Base-by-base conservation (phyloP, 176 grass and related monocot species). In the Zoysia japonica region DNA sequence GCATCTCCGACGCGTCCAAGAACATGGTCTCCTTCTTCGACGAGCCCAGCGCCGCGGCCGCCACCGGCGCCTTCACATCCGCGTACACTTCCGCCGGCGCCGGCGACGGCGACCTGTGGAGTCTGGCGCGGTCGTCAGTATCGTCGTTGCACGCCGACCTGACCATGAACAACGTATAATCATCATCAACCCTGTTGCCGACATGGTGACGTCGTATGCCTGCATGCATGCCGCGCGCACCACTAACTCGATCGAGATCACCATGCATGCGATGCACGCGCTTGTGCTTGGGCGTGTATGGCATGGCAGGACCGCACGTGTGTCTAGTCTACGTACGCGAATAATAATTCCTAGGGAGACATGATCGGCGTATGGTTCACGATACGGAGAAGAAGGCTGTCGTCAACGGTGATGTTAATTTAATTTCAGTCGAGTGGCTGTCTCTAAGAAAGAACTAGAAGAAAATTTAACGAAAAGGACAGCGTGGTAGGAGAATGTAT, bases 61-160 rank as follows among this genome's bases (percentile, higher is more conserved):
- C 28, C 28, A 28, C 28, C 28, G 28, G 28, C 28, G 28, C 28
- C 28, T 28, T 28, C 28, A 28, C 28, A 28, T 28, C 28, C 28
- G 28, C 28, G 28, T 28, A 28, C 28, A 28, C 28, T 28, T 28
- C 28, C 28, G 28, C 78, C 36, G 56, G 52, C 74, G 80, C 9
- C 67, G 73, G 70, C 11, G 89, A 94, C 75, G 89, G 89, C 12
- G 91, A 97, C 76, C 89, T 97, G 20, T 97, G 94, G 94, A 97
- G 85, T 74, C 80, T 94, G 41, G 90, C 94, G 28, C 70, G 88
- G 59, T 61, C 59, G 70, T 28, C 28, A 28, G 28, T 28, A 28
- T 92, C 91, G 51, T 86, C 89, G 15, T 46, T 84, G 7, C 84
- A 82, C 53, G 89, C 86, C 41, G 80, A 83, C 80, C 61, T 91